These are phyloP conservation scores for Hirschioporus abietinus DNA, from an alignment of 768 basidiomycete species.

Conservation along the genomic window DNA sequence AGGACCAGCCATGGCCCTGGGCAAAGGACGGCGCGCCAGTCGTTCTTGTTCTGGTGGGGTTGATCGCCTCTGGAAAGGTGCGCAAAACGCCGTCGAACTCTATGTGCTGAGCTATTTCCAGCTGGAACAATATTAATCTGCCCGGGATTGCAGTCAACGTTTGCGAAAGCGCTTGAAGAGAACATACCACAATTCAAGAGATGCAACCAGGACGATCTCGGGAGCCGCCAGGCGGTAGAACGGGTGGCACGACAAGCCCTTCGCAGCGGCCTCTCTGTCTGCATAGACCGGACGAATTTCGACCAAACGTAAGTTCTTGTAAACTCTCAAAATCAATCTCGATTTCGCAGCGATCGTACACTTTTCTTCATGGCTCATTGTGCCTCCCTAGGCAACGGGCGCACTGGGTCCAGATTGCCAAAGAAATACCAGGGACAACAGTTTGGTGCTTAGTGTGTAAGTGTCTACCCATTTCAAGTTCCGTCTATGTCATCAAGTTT, in stretches of 20 bases:
- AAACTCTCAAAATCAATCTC: neutral
- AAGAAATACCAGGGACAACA: constrained; percentile 53
- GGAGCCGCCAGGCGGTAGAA: constrained; percentile 62
- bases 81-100: constrained; percentile 10
- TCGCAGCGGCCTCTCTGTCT: constrained; percentile 58
- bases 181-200: constrained; percentile 58
- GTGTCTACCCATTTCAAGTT: constrained; percentile 31
- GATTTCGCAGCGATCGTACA: neutral
- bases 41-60: constrained; percentile 67
- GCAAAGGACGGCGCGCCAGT: constrained; percentile 20
- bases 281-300: constrained; percentile 77
- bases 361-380: neutral
- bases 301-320: constrained; percentile 48
- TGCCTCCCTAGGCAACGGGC: constrained; percentile 49
- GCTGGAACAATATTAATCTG: neutral
- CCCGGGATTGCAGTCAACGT: constrained; percentile 42
- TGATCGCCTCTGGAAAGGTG: constrained; percentile 74
- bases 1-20: neutral
- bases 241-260: constrained; percentile 47
- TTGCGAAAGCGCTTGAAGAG: constrained; percentile 62
- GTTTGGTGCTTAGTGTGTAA: constrained; percentile 61
- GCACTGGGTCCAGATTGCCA: constrained; percentile 72
- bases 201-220: constrained; percentile 81
- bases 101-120: constrained; percentile 7
- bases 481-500: neutral